Percentiles rank a stretch among this genome's conserved stretches.
Evolutionary conservation across 2,329 filamentous ascomycete genomes (phyloP).

Genomic region (Byssothecium circinans): DNA sequence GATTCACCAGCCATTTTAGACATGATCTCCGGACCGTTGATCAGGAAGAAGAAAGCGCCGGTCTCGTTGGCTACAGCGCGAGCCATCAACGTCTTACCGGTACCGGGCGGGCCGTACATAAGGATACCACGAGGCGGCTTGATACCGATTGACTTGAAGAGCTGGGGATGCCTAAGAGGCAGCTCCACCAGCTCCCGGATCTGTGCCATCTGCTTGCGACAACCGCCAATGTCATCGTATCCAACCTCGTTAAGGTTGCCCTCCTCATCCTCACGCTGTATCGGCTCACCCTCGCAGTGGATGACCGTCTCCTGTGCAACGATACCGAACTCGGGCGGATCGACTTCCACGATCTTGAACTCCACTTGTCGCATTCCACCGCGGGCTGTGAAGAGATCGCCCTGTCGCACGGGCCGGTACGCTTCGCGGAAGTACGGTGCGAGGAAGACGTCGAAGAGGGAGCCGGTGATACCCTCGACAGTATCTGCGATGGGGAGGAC

Average conservation of each 20-base stretch:
- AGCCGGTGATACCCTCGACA: slow-evolving; percentile 95
- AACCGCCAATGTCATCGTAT: slow-evolving; percentile 98
- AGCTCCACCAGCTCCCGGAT: slow-evolving; percentile 98
- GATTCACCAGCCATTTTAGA: slow-evolving; percentile 99
- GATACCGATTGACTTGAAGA: slow-evolving; percentile 99
- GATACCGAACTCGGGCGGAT: slow-evolving; percentile 97
- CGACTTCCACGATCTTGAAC: slow-evolving; percentile 99
- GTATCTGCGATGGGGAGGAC: slow-evolving; percentile 98
- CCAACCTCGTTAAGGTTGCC: slow-evolving; percentile 99
- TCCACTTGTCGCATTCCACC: slow-evolving; percentile 99
- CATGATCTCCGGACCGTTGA: slow-evolving; percentile 99
- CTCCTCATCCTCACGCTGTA: slow-evolving; percentile 98
- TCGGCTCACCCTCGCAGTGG: slow-evolving; percentile 95
- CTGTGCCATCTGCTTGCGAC: slow-evolving; percentile 99
- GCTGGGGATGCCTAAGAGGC: slow-evolving; percentile 91
- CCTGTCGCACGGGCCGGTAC: slow-evolving; percentile 94
- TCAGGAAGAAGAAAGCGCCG: slow-evolving; percentile 98
- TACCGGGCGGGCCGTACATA: slow-evolving; percentile 91
- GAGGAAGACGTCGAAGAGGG: slow-evolving; percentile 98
- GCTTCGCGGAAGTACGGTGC: slow-evolving; percentile 99
- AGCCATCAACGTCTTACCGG: slow-evolving; percentile 99
- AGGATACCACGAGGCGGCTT: slow-evolving; percentile 98
- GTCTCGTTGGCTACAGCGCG: slow-evolving; percentile 98
- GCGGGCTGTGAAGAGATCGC: slow-evolving; percentile 94
- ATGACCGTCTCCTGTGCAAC: slow-evolving; percentile 99